Evolutionary conservation across 2,329 filamentous ascomycete genomes (phyloP), one percentile per base, ranked within the genome.

Genomic region (Fusarium clavum): DNA sequence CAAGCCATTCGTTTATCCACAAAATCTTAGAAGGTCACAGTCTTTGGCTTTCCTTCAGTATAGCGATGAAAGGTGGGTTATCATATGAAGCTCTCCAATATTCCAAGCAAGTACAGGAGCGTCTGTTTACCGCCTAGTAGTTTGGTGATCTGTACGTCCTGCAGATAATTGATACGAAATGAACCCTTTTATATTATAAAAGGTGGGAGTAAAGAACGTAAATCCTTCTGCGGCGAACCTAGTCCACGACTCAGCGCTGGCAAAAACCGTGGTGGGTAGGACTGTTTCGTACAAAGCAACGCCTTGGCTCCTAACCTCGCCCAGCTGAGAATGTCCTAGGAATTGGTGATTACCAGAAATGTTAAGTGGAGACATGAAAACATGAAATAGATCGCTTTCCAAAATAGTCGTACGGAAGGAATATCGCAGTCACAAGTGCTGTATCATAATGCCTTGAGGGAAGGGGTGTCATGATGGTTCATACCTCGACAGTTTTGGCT

Each of bases 271-370:
- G 30, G 34, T 14, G 34, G 20, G 40, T 56, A 59, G 41, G 46
- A 52, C 46, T 57, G 63, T 47, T 40, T 38, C 32, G 32, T 49
- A 30, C 16, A 57, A 32, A 54, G 54, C 25, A 38, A 57, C 54
- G n/a, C 24, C 40, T 25, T 13, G n/a, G 11, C 32, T 11, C 32
- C 32, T 18, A 38, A 38, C 4, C 32, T 38, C 32, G 16, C 32
- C 16, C 32, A 38, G 32, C 32, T 18, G 16, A 38, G 16, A 38
- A 38, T 18, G 32, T 38, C 10, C 16, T 38, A 38, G 32, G 9
- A 38, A 38, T 38, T 38, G 16, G 5, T 10, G 32, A 38, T 38
- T 38, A 9, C 9, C 32, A 38, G 16, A 9, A 18, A 38, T 38
- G 16, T 38, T 18, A 11, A 18, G 16, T 38, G 18, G 32, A 38